phyloP scores from a whole-genome alignment of 1,284 basidiomycete genomes.

The Cryptococcus sp. region DNA sequence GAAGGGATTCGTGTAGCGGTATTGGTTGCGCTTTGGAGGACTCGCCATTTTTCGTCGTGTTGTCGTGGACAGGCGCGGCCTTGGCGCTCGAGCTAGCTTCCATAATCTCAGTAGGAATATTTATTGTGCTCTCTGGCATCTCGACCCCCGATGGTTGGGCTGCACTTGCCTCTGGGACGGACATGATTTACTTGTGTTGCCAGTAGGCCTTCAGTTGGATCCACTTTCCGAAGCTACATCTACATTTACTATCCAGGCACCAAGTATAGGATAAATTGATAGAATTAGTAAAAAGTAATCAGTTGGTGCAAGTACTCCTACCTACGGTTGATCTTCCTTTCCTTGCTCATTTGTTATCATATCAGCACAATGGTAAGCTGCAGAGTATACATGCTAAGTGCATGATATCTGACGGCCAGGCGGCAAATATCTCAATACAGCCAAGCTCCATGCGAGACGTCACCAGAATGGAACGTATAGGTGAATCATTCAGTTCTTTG shows the following conservation, averaged over 20 bases:
- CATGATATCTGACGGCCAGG: constrained; percentile 17
- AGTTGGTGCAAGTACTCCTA: not conserved
- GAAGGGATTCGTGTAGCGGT: constrained; percentile 29
- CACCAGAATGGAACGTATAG: constrained; percentile 95
- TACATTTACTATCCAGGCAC: not conserved
- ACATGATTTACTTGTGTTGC: no score
- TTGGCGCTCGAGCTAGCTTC: not conserved
- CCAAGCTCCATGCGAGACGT: constrained; percentile 64
- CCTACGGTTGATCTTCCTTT: no score
- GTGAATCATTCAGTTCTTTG: constrained; percentile 47
- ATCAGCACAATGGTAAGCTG: not conserved
- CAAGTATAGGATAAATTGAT: constrained; percentile 5
- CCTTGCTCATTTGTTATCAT: no score
- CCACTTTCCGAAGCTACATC: not conserved
- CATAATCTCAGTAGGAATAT: no score
- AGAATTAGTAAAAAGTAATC: constrained; percentile 2
- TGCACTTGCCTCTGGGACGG: no score
- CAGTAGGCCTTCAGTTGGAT: not conserved
- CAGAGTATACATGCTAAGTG: not conserved
- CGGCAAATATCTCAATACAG: constrained; percentile 49
- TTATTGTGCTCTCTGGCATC: no score
- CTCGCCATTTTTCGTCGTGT: constrained; percentile 1
- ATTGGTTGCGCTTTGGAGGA: constrained; percentile 6
- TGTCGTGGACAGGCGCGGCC: not conserved
- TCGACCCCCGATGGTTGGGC: no score